phyloP scores from a whole-genome alignment of 306 rosid species.

The Cyamopsis tetragonoloba region DNA sequence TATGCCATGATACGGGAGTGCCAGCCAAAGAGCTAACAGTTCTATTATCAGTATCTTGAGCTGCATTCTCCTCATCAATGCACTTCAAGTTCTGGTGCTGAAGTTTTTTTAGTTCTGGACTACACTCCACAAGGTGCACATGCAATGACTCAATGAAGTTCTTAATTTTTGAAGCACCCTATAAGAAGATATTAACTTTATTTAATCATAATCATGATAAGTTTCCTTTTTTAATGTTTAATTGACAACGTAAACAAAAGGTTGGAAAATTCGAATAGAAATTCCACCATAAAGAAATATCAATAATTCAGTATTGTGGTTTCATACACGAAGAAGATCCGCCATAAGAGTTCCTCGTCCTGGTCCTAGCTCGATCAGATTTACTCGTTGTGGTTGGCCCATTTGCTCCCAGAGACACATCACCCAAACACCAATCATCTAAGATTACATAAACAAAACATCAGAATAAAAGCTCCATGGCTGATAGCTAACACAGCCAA shows the following conservation, averaged over 20 bases:
- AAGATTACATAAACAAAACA: slow-evolving; percentile 22
- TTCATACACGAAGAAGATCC: slow-evolving; percentile 79
- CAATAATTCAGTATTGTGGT: background rate
- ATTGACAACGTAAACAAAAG: slow-evolving; percentile 2
- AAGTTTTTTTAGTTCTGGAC: slow-evolving; percentile 78
- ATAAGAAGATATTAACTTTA: slow-evolving; percentile 19
- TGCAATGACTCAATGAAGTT: slow-evolving; percentile 66
- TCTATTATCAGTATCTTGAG: slow-evolving; percentile 40
- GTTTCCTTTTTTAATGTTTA: background rate
- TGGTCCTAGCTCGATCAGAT: slow-evolving; percentile 84
- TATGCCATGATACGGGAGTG: slow-evolving; percentile 89
- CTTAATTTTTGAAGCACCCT: slow-evolving; percentile 83
- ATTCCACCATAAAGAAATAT: background rate
- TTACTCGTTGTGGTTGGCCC: slow-evolving; percentile 73
- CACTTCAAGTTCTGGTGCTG: slow-evolving; percentile 79
- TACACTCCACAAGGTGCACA: slow-evolving; percentile 85
- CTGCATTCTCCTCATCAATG: slow-evolving; percentile 41
- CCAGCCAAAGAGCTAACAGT: slow-evolving; percentile 60
- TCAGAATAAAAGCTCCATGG: background rate
- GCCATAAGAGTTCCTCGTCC: slow-evolving; percentile 98
- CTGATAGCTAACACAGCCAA: background rate
- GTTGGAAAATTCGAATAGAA: background rate
- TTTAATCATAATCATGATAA: background rate
- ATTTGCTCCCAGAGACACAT: slow-evolving; percentile 99
- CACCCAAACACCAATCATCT: slow-evolving; percentile 98